Conservation (phyloP, 257 asterid species). For the Capsicum chinense region DNA sequence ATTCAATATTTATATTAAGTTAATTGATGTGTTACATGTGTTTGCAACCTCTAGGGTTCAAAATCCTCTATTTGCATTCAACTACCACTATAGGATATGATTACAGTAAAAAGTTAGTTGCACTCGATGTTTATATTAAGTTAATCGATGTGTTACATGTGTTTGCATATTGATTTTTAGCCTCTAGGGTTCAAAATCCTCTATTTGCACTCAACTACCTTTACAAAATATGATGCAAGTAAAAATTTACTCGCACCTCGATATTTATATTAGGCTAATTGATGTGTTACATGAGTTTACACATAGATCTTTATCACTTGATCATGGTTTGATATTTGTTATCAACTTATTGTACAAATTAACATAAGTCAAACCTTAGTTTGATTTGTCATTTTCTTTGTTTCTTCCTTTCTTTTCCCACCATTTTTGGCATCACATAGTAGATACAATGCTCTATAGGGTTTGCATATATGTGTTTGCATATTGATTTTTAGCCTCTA, state of each 20-base stretch:
- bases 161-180: neutral
- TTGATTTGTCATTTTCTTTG: constrained; percentile 58
- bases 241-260: too few relatives aligned
- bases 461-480: neutral
- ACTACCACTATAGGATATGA: neutral
- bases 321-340: neutral
- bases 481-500: too few relatives aligned
- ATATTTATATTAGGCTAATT: too few relatives aligned
- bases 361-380: neutral
- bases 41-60: neutral
- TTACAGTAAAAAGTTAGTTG: too few relatives aligned
- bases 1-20: neutral
- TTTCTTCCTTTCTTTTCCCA: constrained; percentile 26
- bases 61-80: neutral
- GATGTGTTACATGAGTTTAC: neutral
- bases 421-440: constrained; percentile 32
- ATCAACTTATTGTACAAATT: neutral
- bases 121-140: too few relatives aligned
- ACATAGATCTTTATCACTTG: neutral
- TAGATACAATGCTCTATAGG: neutral
- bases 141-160: too few relatives aligned
- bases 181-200: neutral
- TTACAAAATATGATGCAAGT: neutral
- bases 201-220: neutral
- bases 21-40: neutral